Conservation (phyloP, 768 basidiomycete species). For the Hericium erinaceus region DNA sequence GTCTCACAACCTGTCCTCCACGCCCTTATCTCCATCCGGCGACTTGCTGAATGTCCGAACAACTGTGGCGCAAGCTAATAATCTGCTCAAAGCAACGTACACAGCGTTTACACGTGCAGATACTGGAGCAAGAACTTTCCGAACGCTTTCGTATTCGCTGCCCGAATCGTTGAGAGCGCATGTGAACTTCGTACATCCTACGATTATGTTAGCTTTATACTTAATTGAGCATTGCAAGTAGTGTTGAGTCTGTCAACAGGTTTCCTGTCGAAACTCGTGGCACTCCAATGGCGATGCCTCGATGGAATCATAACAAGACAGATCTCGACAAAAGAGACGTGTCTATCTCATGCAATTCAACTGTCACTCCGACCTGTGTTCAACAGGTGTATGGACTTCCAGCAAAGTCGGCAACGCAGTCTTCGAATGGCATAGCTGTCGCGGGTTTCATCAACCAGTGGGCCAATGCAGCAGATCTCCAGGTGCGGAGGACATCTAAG, state of each 20-base stretch:
- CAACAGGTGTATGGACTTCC: slow-evolving; percentile 16
- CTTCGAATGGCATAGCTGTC: slow-evolving; percentile 11
- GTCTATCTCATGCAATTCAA: background rate
- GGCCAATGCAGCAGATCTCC: slow-evolving; percentile 14
- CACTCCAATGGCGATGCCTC: background rate
- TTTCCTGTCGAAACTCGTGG: slow-evolving; percentile 1
- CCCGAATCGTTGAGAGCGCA: slow-evolving; percentile 7
- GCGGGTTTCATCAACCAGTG: slow-evolving; percentile 12
- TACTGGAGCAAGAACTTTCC: slow-evolving; percentile 4
- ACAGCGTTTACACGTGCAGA: slow-evolving; percentile 5
- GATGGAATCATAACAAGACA: background rate
- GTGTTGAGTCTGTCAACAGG: background rate
- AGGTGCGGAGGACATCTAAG: background rate
- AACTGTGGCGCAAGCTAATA: slow-evolving; percentile 11
- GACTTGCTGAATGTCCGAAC: slow-evolving; percentile 21
- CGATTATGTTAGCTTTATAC: slow-evolving; percentile 1
- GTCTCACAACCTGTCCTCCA: slow-evolving; percentile 4
- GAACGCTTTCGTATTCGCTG: slow-evolving; percentile 15
- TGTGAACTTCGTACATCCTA: slow-evolving; percentile 13
- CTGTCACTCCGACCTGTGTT: slow-evolving; percentile 15
- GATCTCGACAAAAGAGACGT: background rate
- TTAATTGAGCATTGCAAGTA: background rate
- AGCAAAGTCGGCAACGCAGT: slow-evolving; percentile 4
- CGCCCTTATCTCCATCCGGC: slow-evolving; percentile 7
- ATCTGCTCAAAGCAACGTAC: slow-evolving; percentile 12